These are phyloP conservation scores for Wallacemonas sp. DNA, from an alignment of 208 protist species.

Conservation along the genomic window DNA sequence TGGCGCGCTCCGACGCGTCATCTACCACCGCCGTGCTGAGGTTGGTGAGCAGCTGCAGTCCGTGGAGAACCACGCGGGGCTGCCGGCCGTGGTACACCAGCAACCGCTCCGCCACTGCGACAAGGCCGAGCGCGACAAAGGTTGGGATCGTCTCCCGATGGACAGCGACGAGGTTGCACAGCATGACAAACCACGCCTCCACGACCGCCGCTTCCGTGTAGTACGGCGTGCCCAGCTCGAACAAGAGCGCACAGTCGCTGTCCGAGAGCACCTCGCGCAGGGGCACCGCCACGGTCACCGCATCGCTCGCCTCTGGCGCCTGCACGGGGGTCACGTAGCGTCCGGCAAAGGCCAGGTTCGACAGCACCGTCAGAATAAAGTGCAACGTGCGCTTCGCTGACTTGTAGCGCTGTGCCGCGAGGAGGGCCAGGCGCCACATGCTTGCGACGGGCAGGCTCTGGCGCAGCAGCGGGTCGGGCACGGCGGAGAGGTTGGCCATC, in stretches of 20 bases:
- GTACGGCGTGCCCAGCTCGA: slow-evolving; percentile 21
- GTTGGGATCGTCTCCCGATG: slow-evolving; percentile 26
- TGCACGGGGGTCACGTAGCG: not conserved
- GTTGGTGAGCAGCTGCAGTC: slow-evolving; percentile 47
- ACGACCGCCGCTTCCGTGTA: slow-evolving; percentile 40
- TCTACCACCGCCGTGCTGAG: slow-evolving; percentile 20
- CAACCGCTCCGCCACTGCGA: slow-evolving; percentile 46
- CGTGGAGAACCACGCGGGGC: slow-evolving; percentile 28
- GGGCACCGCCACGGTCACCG: not conserved
- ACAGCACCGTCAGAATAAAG: slow-evolving; percentile 25
- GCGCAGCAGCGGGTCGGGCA: slow-evolving; percentile 14
- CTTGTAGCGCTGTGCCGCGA: slow-evolving; percentile 28
- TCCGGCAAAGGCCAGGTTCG: slow-evolving; percentile 28
- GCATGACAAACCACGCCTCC: slow-evolving; percentile 39
- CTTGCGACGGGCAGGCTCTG: slow-evolving; percentile 7
- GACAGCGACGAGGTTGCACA: slow-evolving; percentile 45
- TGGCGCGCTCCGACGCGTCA: too few species aligned
- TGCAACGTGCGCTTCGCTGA: slow-evolving; percentile 27
- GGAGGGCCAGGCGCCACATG: slow-evolving; percentile 19
- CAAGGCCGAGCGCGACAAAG: slow-evolving; percentile 37
- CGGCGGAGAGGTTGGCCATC: slow-evolving; percentile 29
- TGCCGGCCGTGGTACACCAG: slow-evolving; percentile 37
- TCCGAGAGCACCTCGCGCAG: slow-evolving; percentile 1
- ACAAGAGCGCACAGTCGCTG: slow-evolving; percentile 13
- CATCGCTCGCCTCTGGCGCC: not conserved